Conservation (phyloP, 139 green algal species). For the Micractinium sp. region DNA sequence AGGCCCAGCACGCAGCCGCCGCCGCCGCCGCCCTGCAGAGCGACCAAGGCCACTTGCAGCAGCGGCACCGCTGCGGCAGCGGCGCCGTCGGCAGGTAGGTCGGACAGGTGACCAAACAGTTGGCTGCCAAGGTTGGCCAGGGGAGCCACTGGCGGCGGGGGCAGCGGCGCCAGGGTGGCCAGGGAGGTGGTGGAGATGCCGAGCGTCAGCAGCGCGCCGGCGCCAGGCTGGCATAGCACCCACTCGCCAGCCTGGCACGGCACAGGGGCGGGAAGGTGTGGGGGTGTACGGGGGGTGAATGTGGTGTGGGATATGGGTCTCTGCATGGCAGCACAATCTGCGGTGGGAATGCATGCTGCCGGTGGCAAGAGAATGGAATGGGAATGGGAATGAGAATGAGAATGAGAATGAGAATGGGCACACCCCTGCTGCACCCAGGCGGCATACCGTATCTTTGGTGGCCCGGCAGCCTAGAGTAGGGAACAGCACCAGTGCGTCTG, state of each 20-base stretch:
- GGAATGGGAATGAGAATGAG: not conserved
- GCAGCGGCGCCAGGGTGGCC: not conserved
- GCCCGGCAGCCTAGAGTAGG: not conserved
- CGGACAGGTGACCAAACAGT: slow-evolving; percentile 5
- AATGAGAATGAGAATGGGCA: not conserved
- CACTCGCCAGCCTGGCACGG: not conserved
- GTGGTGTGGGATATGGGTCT: no score
- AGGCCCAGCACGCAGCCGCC: not conserved
- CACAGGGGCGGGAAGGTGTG: not conserved
- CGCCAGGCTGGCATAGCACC: not conserved
- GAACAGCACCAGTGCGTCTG: not conserved
- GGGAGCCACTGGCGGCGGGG: not conserved
- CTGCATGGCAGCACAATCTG: not conserved
- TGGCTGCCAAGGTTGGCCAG: not conserved
- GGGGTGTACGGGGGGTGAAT: no score
- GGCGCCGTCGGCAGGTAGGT: not conserved
- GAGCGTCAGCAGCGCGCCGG: not conserved
- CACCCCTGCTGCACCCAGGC: not conserved
- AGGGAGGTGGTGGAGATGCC: not conserved
- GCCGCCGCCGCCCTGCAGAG: not conserved
- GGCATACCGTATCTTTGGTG: not conserved
- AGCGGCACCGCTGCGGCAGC: not conserved
- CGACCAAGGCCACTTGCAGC: not conserved
- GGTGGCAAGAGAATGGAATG: no score
- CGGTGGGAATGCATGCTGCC: no score